These are phyloP conservation scores for Calocybe indica DNA, from an alignment of 768 basidiomycete species.

Conservation along the genomic window DNA sequence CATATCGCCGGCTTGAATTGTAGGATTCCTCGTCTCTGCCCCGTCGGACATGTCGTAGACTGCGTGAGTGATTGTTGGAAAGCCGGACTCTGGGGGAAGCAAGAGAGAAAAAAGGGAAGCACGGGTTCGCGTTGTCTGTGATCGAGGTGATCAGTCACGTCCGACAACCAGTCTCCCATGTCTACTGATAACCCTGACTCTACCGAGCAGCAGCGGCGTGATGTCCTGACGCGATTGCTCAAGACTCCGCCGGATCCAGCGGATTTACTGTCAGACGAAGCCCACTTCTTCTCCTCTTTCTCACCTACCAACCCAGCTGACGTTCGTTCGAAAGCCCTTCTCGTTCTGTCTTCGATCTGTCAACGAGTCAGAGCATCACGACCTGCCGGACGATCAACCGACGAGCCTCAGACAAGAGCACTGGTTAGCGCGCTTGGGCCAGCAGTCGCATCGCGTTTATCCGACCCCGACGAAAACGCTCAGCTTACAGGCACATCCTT, in stretches of 20 bases:
- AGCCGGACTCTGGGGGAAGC: not conserved
- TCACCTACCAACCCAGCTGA: slow-evolving; percentile 36
- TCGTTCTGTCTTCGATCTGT: slow-evolving; percentile 64
- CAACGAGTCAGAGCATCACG: slow-evolving; percentile 44
- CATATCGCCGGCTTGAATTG: slow-evolving; percentile 65
- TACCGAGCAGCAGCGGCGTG: no score
- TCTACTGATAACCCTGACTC: not conserved
- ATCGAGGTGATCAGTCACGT: not conserved
- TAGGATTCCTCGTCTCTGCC: slow-evolving; percentile 16
- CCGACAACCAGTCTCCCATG: not conserved
- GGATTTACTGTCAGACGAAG: slow-evolving; percentile 47
- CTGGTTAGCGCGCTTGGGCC: slow-evolving; percentile 48
- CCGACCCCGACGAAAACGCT: slow-evolving; percentile 48
- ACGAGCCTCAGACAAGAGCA: slow-evolving; percentile 41
- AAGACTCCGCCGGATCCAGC: slow-evolving; percentile 22
- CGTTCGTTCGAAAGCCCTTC: slow-evolving; percentile 62
- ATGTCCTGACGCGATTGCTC: slow-evolving; percentile 12
- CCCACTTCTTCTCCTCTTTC: slow-evolving; percentile 46
- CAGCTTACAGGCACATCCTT: slow-evolving; percentile 56
- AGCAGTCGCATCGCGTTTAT: slow-evolving; percentile 40
- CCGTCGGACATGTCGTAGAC: slow-evolving; percentile 6
- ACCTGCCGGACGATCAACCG: slow-evolving; percentile 27
- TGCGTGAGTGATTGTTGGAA: not conserved
- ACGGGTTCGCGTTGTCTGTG: not conserved
- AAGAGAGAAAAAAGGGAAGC: not conserved